Percentiles rank a stretch among this genome's conserved stretches.
These are phyloP conservation scores for Nissolia schottii DNA, from an alignment of 306 rosid genomes.

Conservation along the genomic window DNA sequence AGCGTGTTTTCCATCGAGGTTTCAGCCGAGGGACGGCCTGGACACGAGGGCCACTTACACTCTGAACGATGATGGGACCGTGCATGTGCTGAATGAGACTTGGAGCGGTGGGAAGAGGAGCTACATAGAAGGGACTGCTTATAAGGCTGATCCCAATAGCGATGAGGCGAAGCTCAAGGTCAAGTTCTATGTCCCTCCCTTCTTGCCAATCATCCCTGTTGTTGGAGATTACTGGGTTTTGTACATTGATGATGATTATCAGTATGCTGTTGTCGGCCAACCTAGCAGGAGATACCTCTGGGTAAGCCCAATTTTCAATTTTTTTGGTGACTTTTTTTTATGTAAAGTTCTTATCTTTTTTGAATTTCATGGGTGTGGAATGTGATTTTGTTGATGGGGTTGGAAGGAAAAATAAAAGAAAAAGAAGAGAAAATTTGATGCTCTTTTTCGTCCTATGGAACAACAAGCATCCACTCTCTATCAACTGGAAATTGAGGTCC, in stretches of 20 bases:
- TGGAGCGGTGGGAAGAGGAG: constrained; percentile 60
- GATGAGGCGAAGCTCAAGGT: constrained; percentile 94
- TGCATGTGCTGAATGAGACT: constrained; percentile 79
- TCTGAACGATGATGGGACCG: constrained; percentile 55
- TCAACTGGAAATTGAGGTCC: too few relatives aligned
- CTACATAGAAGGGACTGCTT: constrained; percentile 65
- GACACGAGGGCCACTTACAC: constrained; percentile 89
- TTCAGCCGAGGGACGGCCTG: constrained; percentile 64
- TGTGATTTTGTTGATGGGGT: neutral
- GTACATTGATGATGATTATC: constrained; percentile 64
- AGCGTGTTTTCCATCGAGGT: constrained; percentile 70
- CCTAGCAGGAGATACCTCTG: constrained; percentile 75
- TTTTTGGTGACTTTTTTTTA: neutral
- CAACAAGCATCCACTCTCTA: too few relatives aligned
- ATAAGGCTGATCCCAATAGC: constrained; percentile 59
- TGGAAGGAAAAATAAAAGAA: too few relatives aligned
- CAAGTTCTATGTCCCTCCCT: constrained; percentile 79
- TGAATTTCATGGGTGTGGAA: neutral
- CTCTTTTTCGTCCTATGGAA: too few relatives aligned
- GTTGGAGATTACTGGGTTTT: constrained; percentile 87
- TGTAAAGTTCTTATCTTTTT: neutral
- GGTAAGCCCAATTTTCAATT: constrained; percentile 42
- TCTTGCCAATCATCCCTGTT: constrained; percentile 74
- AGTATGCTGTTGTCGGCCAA: constrained; percentile 67
- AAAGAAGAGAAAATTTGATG: too few relatives aligned